phyloP scores from a whole-genome alignment of 352 stramenopile genomes.

The Phytophthora nicotianae region DNA sequence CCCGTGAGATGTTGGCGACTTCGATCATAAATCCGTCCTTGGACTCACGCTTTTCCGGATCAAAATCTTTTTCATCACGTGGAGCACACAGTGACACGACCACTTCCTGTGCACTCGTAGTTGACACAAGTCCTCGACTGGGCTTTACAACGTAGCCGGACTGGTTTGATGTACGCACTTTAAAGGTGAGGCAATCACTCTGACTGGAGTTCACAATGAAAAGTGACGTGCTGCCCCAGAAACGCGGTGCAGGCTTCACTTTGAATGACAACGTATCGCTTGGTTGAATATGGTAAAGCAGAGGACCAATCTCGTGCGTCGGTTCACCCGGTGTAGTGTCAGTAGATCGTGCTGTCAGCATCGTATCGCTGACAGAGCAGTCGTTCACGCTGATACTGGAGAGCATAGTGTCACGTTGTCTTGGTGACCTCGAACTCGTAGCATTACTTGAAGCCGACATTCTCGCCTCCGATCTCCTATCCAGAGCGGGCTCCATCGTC shows the following conservation, averaged over 20 bases:
- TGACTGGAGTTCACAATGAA: conserved; percentile 70
- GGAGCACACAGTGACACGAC: conserved; percentile 60
- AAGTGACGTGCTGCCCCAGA: conserved; percentile 48
- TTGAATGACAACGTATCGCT: conserved; percentile 49
- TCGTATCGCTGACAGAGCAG: conserved; percentile 36
- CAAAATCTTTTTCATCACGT: conserved; percentile 36
- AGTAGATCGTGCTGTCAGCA: conserved; percentile 31
- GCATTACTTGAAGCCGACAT: conserved; percentile 14
- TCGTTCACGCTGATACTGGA: conserved; percentile 30
- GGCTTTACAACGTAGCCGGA: conserved; percentile 78
- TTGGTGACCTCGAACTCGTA: not conserved
- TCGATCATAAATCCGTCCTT: conserved; percentile 80
- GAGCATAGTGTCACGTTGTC: conserved; percentile 21
- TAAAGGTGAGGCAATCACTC: conserved; percentile 63
- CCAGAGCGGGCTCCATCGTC: conserved; percentile 18
- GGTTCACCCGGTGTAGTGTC: conserved; percentile 10
- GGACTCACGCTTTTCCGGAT: conserved; percentile 52
- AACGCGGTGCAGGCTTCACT: conserved; percentile 37
- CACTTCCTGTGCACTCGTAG: conserved; percentile 64
- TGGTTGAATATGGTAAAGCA: conserved; percentile 55
- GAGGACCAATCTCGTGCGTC: conserved; percentile 15
- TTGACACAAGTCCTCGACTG: conserved; percentile 60
- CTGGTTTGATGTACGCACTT: conserved; percentile 84
- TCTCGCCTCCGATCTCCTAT: conserved; percentile 19
- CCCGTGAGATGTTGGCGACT: conserved; percentile 51